phyloP scores from a whole-genome alignment of 768 basidiomycete genomes.

The Russula ochroleuca region DNA sequence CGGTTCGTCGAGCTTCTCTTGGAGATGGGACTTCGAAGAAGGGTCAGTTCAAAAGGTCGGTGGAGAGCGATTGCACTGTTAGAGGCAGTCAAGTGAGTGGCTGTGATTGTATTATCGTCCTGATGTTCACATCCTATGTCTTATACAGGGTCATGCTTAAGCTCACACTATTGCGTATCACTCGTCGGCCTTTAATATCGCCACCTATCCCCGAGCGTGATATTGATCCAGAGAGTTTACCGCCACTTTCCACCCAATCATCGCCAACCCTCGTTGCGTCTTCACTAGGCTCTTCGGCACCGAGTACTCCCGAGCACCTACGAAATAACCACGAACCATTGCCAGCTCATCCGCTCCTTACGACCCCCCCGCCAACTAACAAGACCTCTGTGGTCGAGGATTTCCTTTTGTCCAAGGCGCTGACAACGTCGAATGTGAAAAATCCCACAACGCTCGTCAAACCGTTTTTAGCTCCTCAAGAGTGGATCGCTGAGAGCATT shows the following conservation, averaged over 20 bases:
- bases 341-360: constrained; percentile 59
- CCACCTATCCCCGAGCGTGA: constrained; percentile 86
- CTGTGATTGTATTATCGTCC: neutral
- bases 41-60: constrained; percentile 54
- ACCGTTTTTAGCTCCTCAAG: constrained; percentile 55
- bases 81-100: constrained; percentile 80
- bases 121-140: constrained; percentile 24
- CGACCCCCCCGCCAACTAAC: constrained; percentile 46
- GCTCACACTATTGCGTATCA: constrained; percentile 66
- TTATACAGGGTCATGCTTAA: constrained; percentile 64
- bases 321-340: constrained; percentile 70
- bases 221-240: constrained; percentile 66
- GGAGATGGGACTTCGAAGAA: constrained; percentile 83
- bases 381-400: constrained; percentile 66
- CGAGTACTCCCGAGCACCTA: constrained; percentile 72
- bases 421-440: constrained; percentile 68
- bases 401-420: constrained; percentile 75
- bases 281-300: constrained; percentile 50
- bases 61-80: constrained; percentile 77
- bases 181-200: constrained; percentile 67
- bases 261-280: constrained; percentile 61
- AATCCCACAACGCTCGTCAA: constrained; percentile 64
- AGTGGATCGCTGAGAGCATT: constrained; percentile 72
- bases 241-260: constrained; percentile 43
- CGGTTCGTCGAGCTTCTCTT: constrained; percentile 78